A percentile compares a stretch with the other conserved stretches of the same genome.
Evolutionary conservation across 2,329 filamentous ascomycete species (phyloP).

Genomic region (Penicillium verrucosum): DNA sequence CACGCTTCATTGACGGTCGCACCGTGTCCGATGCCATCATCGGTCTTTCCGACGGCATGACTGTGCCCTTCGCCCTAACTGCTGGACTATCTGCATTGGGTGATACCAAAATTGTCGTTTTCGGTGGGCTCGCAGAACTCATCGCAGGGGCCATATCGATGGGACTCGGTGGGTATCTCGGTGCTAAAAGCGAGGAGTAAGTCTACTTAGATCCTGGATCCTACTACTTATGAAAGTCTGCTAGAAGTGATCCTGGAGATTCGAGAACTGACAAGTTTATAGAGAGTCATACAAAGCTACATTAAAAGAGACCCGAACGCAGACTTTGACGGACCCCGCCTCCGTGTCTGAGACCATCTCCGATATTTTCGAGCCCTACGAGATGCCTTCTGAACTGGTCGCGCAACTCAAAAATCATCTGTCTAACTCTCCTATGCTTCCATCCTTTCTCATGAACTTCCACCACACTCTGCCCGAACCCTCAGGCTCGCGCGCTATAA

Average conservation of each 20-base stretch:
- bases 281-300: constrained; percentile 43
- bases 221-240: too few relatives aligned
- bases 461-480: constrained; percentile 41
- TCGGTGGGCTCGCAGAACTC: constrained; percentile 70
- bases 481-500: constrained; percentile 36
- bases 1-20: constrained; percentile 35
- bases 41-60: constrained; percentile 74
- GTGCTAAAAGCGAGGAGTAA: constrained; percentile 50
- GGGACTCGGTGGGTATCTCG: constrained; percentile 72
- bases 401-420: constrained; percentile 37
- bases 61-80: constrained; percentile 74
- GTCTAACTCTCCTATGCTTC: constrained; percentile 35
- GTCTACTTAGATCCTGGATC: not conserved
- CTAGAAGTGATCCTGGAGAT: not conserved
- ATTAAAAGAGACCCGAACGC: constrained; percentile 34
- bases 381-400: constrained; percentile 36
- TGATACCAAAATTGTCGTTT: constrained; percentile 64
- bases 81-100: constrained; percentile 64
- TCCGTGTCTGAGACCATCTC: constrained; percentile 32
- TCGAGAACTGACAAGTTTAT: not conserved
- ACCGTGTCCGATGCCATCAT: constrained; percentile 62
- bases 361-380: constrained; percentile 41
- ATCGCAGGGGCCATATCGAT: constrained; percentile 74
- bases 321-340: constrained; percentile 32
- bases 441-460: constrained; percentile 43